A percentile compares a stretch with the other conserved stretches of the same genome.
phyloP scores from a whole-genome alignment of 768 basidiomycete species.

The Obba rivulosa region DNA sequence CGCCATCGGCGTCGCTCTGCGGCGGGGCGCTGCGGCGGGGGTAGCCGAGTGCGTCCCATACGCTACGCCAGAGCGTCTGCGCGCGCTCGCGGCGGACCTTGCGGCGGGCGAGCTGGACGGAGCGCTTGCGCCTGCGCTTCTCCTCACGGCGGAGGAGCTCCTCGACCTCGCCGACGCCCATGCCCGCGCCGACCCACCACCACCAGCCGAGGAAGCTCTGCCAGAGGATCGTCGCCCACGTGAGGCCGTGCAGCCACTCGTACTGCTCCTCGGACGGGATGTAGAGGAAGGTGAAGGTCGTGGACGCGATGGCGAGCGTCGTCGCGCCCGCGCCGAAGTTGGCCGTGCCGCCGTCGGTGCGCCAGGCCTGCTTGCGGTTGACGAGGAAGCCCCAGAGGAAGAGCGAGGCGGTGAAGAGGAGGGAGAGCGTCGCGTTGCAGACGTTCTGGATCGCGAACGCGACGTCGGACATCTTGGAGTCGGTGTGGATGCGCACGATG shows the following conservation, averaged over 20 bases:
- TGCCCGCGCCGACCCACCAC: constrained; percentile 97
- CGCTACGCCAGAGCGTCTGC: constrained; percentile 51
- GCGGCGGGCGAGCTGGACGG: constrained; percentile 40
- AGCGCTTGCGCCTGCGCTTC: constrained; percentile 46
- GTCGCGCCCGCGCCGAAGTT: constrained; percentile 87
- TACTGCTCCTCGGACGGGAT: constrained; percentile 80
- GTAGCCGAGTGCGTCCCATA: constrained; percentile 44
- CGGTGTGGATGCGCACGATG: constrained; percentile 61
- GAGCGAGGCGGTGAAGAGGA: constrained; percentile 87
- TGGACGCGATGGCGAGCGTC: constrained; percentile 74
- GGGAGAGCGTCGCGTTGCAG: constrained; percentile 93
- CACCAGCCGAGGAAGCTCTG: constrained; percentile 97
- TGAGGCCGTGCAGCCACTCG: constrained; percentile 85
- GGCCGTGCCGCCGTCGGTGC: constrained; percentile 93
- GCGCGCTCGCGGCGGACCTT: constrained; percentile 48
- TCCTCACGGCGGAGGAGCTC: constrained; percentile 49
- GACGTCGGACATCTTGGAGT: constrained; percentile 37
- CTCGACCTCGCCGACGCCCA: constrained; percentile 69
- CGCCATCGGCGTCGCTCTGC: background rate
- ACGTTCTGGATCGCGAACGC: constrained; percentile 83
- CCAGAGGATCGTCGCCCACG: constrained; percentile 94
- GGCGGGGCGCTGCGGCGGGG: background rate
- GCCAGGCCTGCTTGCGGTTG: constrained; percentile 90
- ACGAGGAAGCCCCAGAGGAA: constrained; percentile 91
- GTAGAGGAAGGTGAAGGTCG: constrained; percentile 83